Evolutionary conservation across 2,329 filamentous ascomycete species (phyloP).

Genomic region (Xylariaceae sp.): DNA sequence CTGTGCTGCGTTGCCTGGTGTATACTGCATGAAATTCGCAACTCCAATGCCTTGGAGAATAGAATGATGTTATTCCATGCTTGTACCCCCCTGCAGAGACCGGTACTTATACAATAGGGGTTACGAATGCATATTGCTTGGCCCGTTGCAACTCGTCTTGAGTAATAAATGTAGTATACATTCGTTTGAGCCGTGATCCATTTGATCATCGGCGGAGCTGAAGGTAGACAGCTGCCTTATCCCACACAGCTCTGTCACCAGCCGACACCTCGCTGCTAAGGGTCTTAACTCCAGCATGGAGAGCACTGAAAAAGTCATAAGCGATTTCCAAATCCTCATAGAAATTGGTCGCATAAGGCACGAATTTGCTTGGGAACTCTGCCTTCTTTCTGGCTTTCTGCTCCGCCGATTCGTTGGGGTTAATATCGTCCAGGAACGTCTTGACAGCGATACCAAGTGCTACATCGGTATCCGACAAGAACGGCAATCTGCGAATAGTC

Average conservation of each 20-base stretch:
- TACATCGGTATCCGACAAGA: slow-evolving; percentile 65
- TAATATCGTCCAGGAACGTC: slow-evolving; percentile 70
- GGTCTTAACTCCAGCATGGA: slow-evolving; percentile 53
- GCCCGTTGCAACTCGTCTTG: slow-evolving; percentile 1
- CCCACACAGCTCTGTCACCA: slow-evolving; percentile 48
- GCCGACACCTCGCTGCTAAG: slow-evolving; percentile 43
- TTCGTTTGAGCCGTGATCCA: slow-evolving; percentile 1
- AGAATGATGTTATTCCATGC: background rate
- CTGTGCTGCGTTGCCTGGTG: slow-evolving; percentile 5
- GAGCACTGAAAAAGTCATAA: slow-evolving; percentile 53
- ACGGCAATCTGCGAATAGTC: slow-evolving; percentile 51
- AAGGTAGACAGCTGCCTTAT: slow-evolving; percentile 51
- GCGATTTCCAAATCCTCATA: slow-evolving; percentile 55
- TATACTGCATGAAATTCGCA: background rate
- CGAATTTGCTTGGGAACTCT: slow-evolving; percentile 48
- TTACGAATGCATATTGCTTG: slow-evolving; percentile 2
- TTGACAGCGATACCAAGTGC: slow-evolving; percentile 74
- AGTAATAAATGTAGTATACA: slow-evolving; percentile 4
- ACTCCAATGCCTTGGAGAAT: slow-evolving; percentile 1
- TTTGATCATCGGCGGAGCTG: slow-evolving; percentile 30
- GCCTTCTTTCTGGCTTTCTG: slow-evolving; percentile 41
- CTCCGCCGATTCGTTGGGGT: slow-evolving; percentile 49
- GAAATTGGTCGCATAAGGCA: slow-evolving; percentile 56
- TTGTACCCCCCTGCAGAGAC: background rate
- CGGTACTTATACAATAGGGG: background rate